Evolutionary conservation across 805 yeast genomes (phyloP).

Genomic region (Spathaspora hagerdaliae): DNA sequence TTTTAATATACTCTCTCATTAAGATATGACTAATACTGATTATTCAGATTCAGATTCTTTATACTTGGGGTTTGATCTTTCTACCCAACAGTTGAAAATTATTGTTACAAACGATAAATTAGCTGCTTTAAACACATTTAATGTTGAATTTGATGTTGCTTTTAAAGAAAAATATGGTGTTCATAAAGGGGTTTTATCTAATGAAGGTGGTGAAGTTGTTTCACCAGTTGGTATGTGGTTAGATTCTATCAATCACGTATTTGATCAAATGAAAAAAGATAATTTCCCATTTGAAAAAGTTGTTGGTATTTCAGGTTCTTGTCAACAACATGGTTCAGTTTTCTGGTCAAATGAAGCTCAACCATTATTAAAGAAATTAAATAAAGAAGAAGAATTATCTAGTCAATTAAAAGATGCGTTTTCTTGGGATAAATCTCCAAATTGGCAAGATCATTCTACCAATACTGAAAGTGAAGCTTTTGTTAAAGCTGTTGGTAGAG

Average conservation of each 20-base stretch:
- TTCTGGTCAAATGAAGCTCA: conserved; percentile 61
- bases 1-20: neutral
- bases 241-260: conserved; percentile 69
- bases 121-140: conserved; percentile 50
- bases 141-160: conserved; percentile 70
- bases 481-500: conserved; percentile 57
- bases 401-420: conserved; percentile 52
- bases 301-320: conserved; percentile 72
- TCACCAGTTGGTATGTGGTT: conserved; percentile 92
- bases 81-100: conserved; percentile 85
- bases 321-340: conserved; percentile 92
- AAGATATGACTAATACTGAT: conserved; percentile 1
- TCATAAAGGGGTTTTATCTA: conserved; percentile 65
- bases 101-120: conserved; percentile 57
- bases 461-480: conserved; percentile 60
- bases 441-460: conserved; percentile 95
- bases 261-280: conserved; percentile 46
- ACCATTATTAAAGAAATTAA: conserved; percentile 34
- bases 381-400: conserved; percentile 29
- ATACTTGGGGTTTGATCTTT: conserved; percentile 76
- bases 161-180: conserved; percentile 56
- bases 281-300: conserved; percentile 58
- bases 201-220: conserved; percentile 54
- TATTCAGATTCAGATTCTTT: conserved; percentile 10
- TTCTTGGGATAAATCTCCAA: conserved; percentile 67